phyloP scores from a whole-genome alignment of 2,329 filamentous ascomycete species.

The Fusarium poae region DNA sequence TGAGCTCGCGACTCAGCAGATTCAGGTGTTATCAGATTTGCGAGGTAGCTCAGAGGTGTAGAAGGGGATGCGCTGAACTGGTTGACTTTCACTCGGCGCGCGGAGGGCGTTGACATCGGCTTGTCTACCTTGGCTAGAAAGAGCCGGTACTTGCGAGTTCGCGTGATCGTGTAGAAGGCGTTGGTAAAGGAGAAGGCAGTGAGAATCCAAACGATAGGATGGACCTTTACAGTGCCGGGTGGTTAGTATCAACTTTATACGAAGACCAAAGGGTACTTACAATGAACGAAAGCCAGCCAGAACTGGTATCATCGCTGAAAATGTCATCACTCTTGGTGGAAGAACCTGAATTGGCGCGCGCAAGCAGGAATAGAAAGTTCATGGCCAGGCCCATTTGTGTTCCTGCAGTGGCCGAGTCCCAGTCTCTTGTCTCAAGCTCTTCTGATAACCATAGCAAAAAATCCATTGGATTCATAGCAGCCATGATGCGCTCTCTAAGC shows the following conservation, averaged over 20 bases:
- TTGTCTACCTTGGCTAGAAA: slow-evolving; percentile 89
- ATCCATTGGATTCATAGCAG: slow-evolving; percentile 88
- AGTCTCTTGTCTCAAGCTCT: slow-evolving; percentile 90
- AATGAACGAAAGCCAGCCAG: slow-evolving; percentile 72
- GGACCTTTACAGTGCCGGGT: slow-evolving; percentile 63
- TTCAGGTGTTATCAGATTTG: slow-evolving; percentile 74
- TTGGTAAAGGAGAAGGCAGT: slow-evolving; percentile 77
- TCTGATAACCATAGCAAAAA: slow-evolving; percentile 92
- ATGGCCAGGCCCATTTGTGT: slow-evolving; percentile 79
- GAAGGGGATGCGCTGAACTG: slow-evolving; percentile 78
- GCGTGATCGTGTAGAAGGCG: slow-evolving; percentile 82
- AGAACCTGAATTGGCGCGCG: slow-evolving; percentile 79
- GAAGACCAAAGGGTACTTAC: slow-evolving; percentile 57
- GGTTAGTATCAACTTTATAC: slow-evolving; percentile 22
- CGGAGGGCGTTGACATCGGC: slow-evolving; percentile 83
- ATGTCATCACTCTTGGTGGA: slow-evolving; percentile 77
- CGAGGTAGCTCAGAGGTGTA: slow-evolving; percentile 82
- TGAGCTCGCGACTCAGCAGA: slow-evolving; percentile 87
- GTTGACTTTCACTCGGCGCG: slow-evolving; percentile 82
- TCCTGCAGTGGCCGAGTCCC: slow-evolving; percentile 85
- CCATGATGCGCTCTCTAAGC: slow-evolving; percentile 82
- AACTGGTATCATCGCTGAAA: slow-evolving; percentile 78
- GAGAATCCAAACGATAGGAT: slow-evolving; percentile 78
- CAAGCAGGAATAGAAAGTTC: slow-evolving; percentile 85
- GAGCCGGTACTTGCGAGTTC: slow-evolving; percentile 87